These are phyloP conservation scores for Asclepias syriaca DNA, from an alignment of 257 asterid genomes.

Conservation along the genomic window DNA sequence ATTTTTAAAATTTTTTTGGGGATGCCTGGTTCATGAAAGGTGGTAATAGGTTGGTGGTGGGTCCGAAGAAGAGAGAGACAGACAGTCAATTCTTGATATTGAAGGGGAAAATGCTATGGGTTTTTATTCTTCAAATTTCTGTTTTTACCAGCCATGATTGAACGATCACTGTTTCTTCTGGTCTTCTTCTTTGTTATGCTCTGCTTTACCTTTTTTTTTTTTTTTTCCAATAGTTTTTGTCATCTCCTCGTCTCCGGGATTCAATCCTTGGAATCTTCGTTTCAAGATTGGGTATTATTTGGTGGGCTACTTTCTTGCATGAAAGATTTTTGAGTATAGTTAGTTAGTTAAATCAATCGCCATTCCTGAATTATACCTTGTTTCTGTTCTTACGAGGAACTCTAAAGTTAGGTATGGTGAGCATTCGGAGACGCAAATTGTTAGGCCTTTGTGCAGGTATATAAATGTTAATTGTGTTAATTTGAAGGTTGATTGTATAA, in stretches of 20 bases:
- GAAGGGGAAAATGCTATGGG: constrained; percentile 26
- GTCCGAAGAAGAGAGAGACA: constrained; percentile 15
- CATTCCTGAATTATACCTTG: constrained; percentile 8
- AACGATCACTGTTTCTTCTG: constrained; percentile 8
- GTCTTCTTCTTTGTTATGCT: constrained; percentile 13
- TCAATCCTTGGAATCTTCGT: neutral
- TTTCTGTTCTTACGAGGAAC: constrained; percentile 26
- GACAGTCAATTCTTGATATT: constrained; percentile 22
- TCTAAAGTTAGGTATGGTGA: constrained; percentile 58
- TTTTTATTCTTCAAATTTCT: constrained; percentile 25
- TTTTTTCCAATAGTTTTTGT: constrained; percentile 16
- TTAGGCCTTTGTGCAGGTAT: constrained; percentile 68
- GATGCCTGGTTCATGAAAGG: constrained; percentile 57
- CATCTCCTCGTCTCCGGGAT: constrained; percentile 6
- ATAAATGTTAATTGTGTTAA: constrained; percentile 3
- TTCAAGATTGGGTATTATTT: neutral
- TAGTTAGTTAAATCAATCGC: no score
- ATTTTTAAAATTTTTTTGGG: neutral
- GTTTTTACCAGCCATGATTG: constrained; percentile 21
- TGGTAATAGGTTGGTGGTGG: constrained; percentile 85
- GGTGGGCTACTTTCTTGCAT: constrained; percentile 7
- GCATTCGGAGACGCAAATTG: constrained; percentile 78
- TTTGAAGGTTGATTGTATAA: neutral
- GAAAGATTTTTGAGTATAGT: constrained; percentile 1
- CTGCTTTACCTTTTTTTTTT: constrained; percentile 2